These are phyloP conservation scores for Cladorrhinum sp. DNA, from an alignment of 2,329 filamentous ascomycete species.

Conservation along the genomic window DNA sequence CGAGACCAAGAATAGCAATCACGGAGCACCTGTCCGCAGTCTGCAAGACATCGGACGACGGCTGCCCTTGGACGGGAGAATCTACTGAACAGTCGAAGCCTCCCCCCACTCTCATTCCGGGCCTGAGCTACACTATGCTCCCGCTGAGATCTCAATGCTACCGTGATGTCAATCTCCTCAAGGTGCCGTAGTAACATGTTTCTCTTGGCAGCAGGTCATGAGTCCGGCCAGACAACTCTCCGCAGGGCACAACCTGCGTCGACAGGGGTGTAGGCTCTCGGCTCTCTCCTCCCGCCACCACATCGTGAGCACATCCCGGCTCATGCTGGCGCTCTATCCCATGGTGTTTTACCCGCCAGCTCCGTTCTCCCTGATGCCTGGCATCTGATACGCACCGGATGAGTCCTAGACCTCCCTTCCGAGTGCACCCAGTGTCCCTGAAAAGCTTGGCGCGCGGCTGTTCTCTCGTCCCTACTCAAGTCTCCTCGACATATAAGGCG, in stretches of 20 bases:
- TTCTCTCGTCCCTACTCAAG: constrained; percentile 28
- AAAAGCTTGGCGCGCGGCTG: constrained; percentile 32
- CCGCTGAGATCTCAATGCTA: background rate
- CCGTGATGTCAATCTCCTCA: constrained; percentile 3
- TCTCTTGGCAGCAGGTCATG: constrained; percentile 22
- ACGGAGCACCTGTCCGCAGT: background rate
- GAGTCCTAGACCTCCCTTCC: constrained; percentile 37
- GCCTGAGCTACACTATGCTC: background rate
- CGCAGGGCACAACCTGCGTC: constrained; percentile 25
- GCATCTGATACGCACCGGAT: constrained; percentile 43
- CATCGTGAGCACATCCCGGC: constrained; percentile 18
- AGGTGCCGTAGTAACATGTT: constrained; percentile 11
- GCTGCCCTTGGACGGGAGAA: constrained; percentile 4
- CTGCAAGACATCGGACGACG: constrained; percentile 17
- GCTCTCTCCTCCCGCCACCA: constrained; percentile 5
- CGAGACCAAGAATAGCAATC: background rate
- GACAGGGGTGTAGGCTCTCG: background rate
- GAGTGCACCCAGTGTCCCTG: constrained; percentile 32
- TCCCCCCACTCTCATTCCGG: background rate
- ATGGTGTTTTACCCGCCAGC: constrained; percentile 34
- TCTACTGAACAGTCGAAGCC: constrained; percentile 1
- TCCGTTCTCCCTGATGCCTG: constrained; percentile 31
- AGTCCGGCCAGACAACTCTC: constrained; percentile 27
- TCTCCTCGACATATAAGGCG: constrained; percentile 39
- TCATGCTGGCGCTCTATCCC: constrained; percentile 18